Evolutionary conservation across 371 early-diverging fungal species (phyloP), one percentile per base, ranked within the genome.

Genomic region (Fennellomyces sp.): DNA sequence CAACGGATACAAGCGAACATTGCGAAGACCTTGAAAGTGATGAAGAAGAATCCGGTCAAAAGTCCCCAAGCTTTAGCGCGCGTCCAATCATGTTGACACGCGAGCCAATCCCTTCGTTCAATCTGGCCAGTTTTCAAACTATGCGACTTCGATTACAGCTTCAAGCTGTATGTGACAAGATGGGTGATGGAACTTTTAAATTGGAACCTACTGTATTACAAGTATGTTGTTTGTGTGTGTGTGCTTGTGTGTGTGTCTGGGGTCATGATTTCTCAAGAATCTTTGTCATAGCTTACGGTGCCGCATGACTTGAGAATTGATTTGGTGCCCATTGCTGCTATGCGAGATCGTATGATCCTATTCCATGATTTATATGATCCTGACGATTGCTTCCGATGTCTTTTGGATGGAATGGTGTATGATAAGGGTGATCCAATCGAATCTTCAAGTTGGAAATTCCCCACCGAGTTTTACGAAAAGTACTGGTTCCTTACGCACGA

Each of bases 221-320:
- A 73, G 79, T 79, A 79, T 47, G 31, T 7, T 15, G 6, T n/a
- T n/a, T n/a, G n/a, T n/a, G n/a, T n/a, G n/a, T n/a, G n/a, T n/a
- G n/a, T n/a, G 5, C 8, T 21, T 23, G 2, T 6, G 4, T 11
- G 13, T 6, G 13, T 1, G 2, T 21, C 4, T 23, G 15, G 26
- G 23, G 10, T 49, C 5, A 2, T 12, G 19, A 41, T 36, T 56
- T 23, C 21, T n/a, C 2, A 29, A 33, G 19, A 26, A 29, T 21
- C 25, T 42, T 11, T 39, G 17, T 39, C 52, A 4, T 58, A 80
- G 53, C 59, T 72, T 12, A 76, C 77, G 0, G 71, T 84, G 39
- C 82, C 84, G 0, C 86, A 86, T 38, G 84, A 86, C 29, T 69
- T 84, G 15, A 73, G 84, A 2, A 86, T 86, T 45, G 86, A 86